Percentiles rank a stretch among this genome's conserved stretches.
Conservation (phyloP, 148 eudicot species). For the Beta vulgaris region DNA sequence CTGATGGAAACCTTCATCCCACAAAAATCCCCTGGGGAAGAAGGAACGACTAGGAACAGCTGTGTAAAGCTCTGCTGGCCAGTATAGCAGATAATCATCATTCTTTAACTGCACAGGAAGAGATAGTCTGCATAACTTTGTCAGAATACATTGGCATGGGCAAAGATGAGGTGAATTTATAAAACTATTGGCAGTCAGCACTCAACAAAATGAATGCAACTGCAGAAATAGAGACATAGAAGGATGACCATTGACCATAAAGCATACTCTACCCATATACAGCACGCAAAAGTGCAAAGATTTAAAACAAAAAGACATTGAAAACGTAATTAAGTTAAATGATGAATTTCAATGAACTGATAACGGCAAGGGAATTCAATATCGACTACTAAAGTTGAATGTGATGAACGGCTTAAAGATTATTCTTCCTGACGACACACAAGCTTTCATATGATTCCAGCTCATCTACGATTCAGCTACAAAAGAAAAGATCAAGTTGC, state of each 20-base stretch:
- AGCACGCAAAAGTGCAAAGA: neutral
- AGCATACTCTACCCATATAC: neutral
- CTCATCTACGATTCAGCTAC: neutral
- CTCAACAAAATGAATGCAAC: constrained; percentile 12
- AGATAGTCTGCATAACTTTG: constrained; percentile 33
- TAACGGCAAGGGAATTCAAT: neutral
- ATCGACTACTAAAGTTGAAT: neutral
- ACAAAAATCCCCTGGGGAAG: constrained; percentile 93
- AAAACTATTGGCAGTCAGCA: neutral
- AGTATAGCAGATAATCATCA: constrained; percentile 61
- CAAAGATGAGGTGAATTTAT: neutral
- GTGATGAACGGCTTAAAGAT: neutral
- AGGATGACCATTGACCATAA: neutral
- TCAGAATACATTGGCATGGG: constrained; percentile 17
- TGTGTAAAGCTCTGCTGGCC: constrained; percentile 98
- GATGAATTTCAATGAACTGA: neutral
- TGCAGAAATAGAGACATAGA: neutral
- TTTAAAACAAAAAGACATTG: neutral
- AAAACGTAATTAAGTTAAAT: neutral
- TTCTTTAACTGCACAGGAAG: constrained; percentile 48
- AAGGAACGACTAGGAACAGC: constrained; percentile 98
- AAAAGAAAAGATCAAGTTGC: neutral
- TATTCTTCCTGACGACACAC: neutral
- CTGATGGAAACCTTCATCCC: constrained; percentile 99
- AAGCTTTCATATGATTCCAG: neutral